Evolutionary conservation across 2,329 filamentous ascomycete genomes (phyloP), one percentile per base, ranked within the genome.

Genomic region (Penicillium sp.): DNA sequence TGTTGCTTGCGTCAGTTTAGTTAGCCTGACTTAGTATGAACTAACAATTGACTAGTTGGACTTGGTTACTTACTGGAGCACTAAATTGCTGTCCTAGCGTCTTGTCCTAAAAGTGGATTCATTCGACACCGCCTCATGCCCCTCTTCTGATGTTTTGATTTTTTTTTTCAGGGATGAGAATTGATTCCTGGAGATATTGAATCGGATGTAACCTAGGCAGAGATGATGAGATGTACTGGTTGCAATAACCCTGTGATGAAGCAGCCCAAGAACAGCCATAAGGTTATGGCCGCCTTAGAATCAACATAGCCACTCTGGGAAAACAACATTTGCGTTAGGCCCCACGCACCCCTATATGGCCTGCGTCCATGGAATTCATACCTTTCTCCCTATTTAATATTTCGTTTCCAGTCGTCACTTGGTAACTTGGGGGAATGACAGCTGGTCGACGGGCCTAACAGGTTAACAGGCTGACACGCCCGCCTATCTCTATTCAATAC

Each of bases 91-190:
- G 51, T 54, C 53, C 19, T 56, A 40, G 53, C 51, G 45, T 26
- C 57, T 44, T 60, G 56, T 53, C 38, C 51, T 56, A 44, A 40
- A 54, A 24, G 63, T 60, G 51, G 60, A 53, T 56, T 51, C 42
- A 28, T 8, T 24, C 55, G 63, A 65, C 63, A 65, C 63, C 61
- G 63, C 63, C 63, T 61, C 55, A 22, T 61, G 58, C 61, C 63
- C 61, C 61, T 62, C 57, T 19, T 38, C 22, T 50, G 19, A n/a
- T 8, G 28, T 53, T 53, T 24, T 26, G 26, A 33, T 42, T 58
- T 42, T 50, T 26, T 24, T 38, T 24, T 24, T 24, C 15, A 5
- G 35, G 1, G 15, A 17, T 26, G 4, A 30, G 26, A n/a, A 49
- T n/a, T 19, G 35, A 28, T 24, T 54, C 13, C 33, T 54, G 9